Conservation (phyloP, 805 yeast genomes). For the Vanderwaltozyma tropicalis region DNA sequence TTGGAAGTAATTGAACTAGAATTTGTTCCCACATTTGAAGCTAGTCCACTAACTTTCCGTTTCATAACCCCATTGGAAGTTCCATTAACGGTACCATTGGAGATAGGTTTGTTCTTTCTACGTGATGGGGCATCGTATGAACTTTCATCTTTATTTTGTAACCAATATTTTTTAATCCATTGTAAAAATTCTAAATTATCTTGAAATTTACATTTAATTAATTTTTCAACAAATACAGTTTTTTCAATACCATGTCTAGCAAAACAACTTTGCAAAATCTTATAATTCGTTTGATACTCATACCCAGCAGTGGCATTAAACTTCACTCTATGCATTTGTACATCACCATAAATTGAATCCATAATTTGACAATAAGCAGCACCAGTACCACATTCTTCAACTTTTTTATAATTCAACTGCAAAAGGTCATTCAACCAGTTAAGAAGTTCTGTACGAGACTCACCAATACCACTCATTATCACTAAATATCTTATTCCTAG, state of each 20-base stretch:
- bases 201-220: slow-evolving; percentile 82
- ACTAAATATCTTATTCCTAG: too few relatives aligned
- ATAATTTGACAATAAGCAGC: slow-evolving; percentile 89
- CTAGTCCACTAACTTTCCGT: slow-evolving; percentile 11
- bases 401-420: slow-evolving; percentile 54
- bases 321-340: slow-evolving; percentile 71
- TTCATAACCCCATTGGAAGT: slow-evolving; percentile 15
- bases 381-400: slow-evolving; percentile 93
- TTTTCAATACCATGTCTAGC: slow-evolving; percentile 59
- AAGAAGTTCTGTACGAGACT: slow-evolving; percentile 74
- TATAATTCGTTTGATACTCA: slow-evolving; percentile 71
- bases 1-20: slow-evolving; percentile 3
- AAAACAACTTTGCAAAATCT: slow-evolving; percentile 76
- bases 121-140: slow-evolving; percentile 61
- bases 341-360: slow-evolving; percentile 74
- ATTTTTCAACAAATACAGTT: slow-evolving; percentile 66
- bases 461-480: slow-evolving; percentile 37
- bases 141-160: slow-evolving; percentile 56
- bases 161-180: slow-evolving; percentile 83
- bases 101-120: slow-evolving; percentile 32
- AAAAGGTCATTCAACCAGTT: slow-evolving; percentile 75
- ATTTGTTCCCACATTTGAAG: background rate
- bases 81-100: slow-evolving; percentile 2
- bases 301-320: slow-evolving; percentile 63
- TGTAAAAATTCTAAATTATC: slow-evolving; percentile 91